Percentiles rank a stretch among this genome's conserved stretches.
These are phyloP conservation scores for Wickerhamiella spandovensis DNA, from an alignment of 805 yeast species.

Conservation along the genomic window DNA sequence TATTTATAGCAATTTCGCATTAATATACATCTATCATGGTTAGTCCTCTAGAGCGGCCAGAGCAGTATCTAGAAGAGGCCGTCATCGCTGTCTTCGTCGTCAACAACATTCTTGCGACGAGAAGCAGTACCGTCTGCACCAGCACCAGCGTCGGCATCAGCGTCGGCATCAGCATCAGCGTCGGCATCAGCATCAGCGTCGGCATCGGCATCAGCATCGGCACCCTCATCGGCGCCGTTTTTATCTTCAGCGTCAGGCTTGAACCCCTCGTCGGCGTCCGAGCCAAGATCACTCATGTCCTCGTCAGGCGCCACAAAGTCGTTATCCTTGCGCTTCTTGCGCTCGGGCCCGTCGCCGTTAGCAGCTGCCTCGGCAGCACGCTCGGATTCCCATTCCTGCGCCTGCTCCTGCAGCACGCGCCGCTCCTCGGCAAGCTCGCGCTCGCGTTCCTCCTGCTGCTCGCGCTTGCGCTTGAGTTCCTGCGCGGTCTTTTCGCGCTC, in stretches of 20 bases:
- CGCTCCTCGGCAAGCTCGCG: slow-evolving; percentile 24
- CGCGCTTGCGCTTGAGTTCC: slow-evolving; percentile 17
- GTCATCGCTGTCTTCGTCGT: slow-evolving; percentile 23
- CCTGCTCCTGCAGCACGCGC: slow-evolving; percentile 20
- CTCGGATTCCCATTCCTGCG: slow-evolving; percentile 26
- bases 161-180: slow-evolving; percentile 5
- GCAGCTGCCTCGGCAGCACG: slow-evolving; percentile 28
- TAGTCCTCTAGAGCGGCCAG: no score
- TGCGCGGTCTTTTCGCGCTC: slow-evolving; percentile 34
- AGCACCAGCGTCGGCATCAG: slow-evolving; percentile 15
- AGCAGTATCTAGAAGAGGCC: slow-evolving; percentile 6
- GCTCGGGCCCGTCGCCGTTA: slow-evolving; percentile 3
- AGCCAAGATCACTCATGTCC: slow-evolving; percentile 23
- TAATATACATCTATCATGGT: slow-evolving; percentile 9
- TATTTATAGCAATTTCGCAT: neutral
- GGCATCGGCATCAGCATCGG: slow-evolving; percentile 7
- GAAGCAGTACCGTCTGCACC: slow-evolving; percentile 9
- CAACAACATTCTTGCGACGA: slow-evolving; percentile 11
- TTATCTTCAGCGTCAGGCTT: slow-evolving; percentile 20
- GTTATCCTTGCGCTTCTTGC: slow-evolving; percentile 12
- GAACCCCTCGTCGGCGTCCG: slow-evolving; percentile 26
- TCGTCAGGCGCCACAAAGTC: slow-evolving; percentile 27
- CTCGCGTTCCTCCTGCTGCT: slow-evolving; percentile 20
- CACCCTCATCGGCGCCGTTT: slow-evolving; percentile 20
- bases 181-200: slow-evolving; percentile 11